These are phyloP conservation scores for Diaporthe sp. DNA, from an alignment of 2,329 filamentous ascomycete genomes.

Conservation along the genomic window DNA sequence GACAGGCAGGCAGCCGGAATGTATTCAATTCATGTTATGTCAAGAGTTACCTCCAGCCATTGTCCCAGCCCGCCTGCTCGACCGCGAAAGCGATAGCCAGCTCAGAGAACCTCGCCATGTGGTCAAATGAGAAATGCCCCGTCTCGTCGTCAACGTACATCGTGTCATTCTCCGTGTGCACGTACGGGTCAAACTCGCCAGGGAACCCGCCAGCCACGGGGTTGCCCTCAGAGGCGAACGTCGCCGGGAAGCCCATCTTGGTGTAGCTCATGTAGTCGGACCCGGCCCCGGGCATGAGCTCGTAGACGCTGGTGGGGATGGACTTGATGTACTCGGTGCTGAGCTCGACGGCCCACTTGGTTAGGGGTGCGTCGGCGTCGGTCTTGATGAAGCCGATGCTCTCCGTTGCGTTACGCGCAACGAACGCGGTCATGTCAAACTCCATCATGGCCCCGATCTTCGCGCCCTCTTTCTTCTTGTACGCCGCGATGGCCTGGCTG, in stretches of 20 bases:
- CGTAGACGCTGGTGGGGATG: constrained; percentile 53
- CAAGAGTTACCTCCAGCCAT: constrained; percentile 52
- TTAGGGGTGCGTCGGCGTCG: constrained; percentile 53
- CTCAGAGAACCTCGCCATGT: constrained; percentile 58
- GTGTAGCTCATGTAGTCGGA: constrained; percentile 60
- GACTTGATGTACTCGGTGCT: constrained; percentile 53
- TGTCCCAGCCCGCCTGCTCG: constrained; percentile 58
- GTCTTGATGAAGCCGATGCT: constrained; percentile 57
- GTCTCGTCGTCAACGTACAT: constrained; percentile 55
- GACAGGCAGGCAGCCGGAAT: neutral
- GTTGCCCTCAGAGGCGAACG: constrained; percentile 56
- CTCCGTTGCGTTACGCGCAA: constrained; percentile 55
- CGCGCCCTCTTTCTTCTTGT: constrained; percentile 73
- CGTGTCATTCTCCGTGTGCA: constrained; percentile 54
- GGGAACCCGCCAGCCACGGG: constrained; percentile 49
- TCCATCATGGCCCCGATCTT: constrained; percentile 83
- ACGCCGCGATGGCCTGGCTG: constrained; percentile 77
- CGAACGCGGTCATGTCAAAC: constrained; percentile 59
- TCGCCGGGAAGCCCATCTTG: constrained; percentile 54
- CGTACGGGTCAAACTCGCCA: constrained; percentile 56
- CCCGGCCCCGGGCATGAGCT: constrained; percentile 50
- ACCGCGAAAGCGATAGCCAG: constrained; percentile 56
- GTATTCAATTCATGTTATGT: neutral
- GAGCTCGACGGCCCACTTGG: constrained; percentile 52
- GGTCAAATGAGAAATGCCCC: constrained; percentile 56